These are phyloP conservation scores for Podospora australis DNA, from an alignment of 495 filamentous ascomycete genomes.

Conservation along the genomic window DNA sequence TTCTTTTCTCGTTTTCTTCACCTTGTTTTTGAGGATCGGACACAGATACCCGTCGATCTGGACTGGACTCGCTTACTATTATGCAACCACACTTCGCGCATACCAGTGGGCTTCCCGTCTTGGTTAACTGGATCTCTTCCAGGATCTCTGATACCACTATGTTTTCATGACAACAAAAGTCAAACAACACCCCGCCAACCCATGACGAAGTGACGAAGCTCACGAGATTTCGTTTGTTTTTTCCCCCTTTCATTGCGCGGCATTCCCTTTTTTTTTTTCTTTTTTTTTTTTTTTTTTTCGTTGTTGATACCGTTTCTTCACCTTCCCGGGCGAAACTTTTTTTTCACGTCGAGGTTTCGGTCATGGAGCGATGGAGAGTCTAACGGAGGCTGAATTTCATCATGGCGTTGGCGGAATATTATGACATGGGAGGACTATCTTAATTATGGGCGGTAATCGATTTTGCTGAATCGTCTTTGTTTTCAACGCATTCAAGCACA, in stretches of 20 bases:
- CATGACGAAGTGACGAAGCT: slow-evolving; percentile 23
- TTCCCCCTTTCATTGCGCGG: slow-evolving; percentile 1
- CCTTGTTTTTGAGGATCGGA: not conserved
- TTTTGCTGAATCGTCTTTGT: too few relatives aligned
- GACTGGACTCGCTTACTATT: not conserved
- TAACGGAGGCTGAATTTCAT: too few relatives aligned
- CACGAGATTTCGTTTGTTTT: slow-evolving; percentile 13
- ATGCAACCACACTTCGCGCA: not conserved
- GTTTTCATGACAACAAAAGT: slow-evolving; percentile 5
- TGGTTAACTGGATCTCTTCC: slow-evolving; percentile 13
- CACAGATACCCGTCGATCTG: not conserved
- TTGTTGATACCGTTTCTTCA: not conserved
- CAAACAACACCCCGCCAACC: slow-evolving; percentile 5
- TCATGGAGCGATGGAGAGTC: too few relatives aligned
- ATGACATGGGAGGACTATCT: too few relatives aligned
- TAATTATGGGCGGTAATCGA: too few relatives aligned
- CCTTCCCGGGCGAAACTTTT: not conserved
- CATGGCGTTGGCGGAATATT: too few relatives aligned
- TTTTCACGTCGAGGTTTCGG: too few relatives aligned
- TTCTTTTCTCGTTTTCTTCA: not conserved
- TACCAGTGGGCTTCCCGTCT: slow-evolving; percentile 5
- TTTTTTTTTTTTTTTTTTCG: slow-evolving; percentile 1
- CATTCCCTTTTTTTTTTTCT: slow-evolving; percentile 9
- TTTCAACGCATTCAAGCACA: too few relatives aligned
- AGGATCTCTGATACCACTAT: slow-evolving; percentile 12